Evolutionary conservation across 345 rosid genomes (phyloP), one percentile per base, ranked within the genome.

Genomic region (Euclidium syriacum): DNA sequence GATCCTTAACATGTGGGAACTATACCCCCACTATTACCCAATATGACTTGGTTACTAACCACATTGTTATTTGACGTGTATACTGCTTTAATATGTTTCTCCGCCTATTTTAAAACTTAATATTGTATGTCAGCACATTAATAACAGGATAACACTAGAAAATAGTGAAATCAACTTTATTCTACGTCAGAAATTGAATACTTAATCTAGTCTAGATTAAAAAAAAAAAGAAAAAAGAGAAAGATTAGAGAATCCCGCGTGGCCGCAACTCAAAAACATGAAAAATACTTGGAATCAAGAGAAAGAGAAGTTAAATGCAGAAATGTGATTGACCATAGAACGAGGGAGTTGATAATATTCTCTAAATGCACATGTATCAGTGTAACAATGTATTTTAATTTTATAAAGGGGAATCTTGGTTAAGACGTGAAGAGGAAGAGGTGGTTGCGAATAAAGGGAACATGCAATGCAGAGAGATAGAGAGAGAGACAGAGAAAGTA

Each of bases 401-500:
- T 49, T 35, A 32, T 18, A 70, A 62, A 47, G 64, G 49, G 63
- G 74, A 63, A 70, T 70, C 62, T 70, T 70, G 69, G 58, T 17
- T 46, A 47, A 62, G 70, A 54, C 64, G 64, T 48, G 70, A 62
- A 70, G 64, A 70, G 53, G 58, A 54, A 63, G 64, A 63, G 44
- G 27, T 38, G 65, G 75, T 71, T 48, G 60, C 29, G 48, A 16
- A 46, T 11, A 56, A 56, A 71, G 75, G 75, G 65, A 14, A 71
- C 70, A 71, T 71, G 75, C 75, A 71, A 71, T 71, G 65, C 70
- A 71, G 70, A 64, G 50, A 56, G 70, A 64, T 48, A 71, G 70
- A 71, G 64, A 71, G 70, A 64, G 50, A 56, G 70, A 64, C 48
- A 71, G 70, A 71, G 64, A 71, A 71, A 71, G 75, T 64, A 55